Evolutionary conservation across 2,329 filamentous ascomycete genomes (phyloP).

Genomic region (Penicillium sp.): DNA sequence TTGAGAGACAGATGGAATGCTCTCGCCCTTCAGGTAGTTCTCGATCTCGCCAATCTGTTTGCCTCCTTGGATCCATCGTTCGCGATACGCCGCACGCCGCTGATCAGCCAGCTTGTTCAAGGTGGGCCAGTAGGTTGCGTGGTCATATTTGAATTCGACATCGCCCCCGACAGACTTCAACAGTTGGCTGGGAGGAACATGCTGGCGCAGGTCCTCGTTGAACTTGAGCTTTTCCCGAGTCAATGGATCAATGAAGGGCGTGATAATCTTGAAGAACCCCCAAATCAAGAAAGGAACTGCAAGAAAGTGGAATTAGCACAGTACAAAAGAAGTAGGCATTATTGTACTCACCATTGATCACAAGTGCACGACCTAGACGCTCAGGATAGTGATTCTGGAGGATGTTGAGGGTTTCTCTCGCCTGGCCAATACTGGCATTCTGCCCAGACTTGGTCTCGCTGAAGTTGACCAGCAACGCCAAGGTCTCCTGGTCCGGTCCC

Average conservation of each 20-base stretch:
- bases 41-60: constrained; percentile 85
- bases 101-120: constrained; percentile 72
- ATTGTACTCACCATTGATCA: constrained; percentile 74
- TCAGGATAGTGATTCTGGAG: constrained; percentile 97
- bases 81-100: constrained; percentile 64
- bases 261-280: constrained; percentile 95
- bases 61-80: constrained; percentile 79
- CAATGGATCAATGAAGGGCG: constrained; percentile 92
- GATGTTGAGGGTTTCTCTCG: constrained; percentile 83
- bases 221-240: constrained; percentile 96
- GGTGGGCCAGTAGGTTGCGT: constrained; percentile 85
- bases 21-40: constrained; percentile 78
- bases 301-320: background rate
- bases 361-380: constrained; percentile 82
- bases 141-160: constrained; percentile 89
- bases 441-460: constrained; percentile 75
- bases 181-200: constrained; percentile 81
- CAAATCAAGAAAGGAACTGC: constrained; percentile 87
- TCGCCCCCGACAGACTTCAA: constrained; percentile 78
- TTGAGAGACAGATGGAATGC: constrained; percentile 43
- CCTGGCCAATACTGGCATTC: constrained; percentile 76
- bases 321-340: background rate
- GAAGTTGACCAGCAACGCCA: constrained; percentile 91
- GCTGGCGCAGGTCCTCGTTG: constrained; percentile 85
- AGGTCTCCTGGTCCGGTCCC: constrained; percentile 81